Evolutionary conservation across 306 rosid genomes (phyloP), one percentile per base, ranked within the genome.

Genomic region (Parietaria judaica): DNA sequence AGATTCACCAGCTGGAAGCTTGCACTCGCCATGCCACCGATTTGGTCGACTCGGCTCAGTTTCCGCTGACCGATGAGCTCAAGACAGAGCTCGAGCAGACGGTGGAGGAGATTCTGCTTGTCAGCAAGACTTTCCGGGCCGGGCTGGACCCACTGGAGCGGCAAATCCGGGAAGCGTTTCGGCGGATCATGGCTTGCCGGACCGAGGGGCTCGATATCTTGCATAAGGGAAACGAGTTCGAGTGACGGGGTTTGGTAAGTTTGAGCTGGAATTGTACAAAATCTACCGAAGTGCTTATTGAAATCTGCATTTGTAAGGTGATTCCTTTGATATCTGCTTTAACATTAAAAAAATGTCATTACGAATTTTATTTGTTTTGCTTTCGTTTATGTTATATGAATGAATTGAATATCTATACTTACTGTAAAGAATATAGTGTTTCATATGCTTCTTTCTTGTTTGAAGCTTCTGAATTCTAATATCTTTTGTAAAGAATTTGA

Each of bases 141-240:
- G 94, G 89, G 15, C 63, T 88, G 85, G 94, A 86, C 70, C 86
- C 83, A 0, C 23, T 92, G 81, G 94, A 92, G 76, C 85, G 85
- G 66, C 95, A 82, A 65, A 70, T 92, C 64, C 80, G 96, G 68
- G 96, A 88, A 36, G 83, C 75, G 14, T 92, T 92, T 74, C 82
- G 81, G 11, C 76, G 77, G 72, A 88, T 92, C 34, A 76, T 84
- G 81, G 51, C 69, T 45, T 83, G 95, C 78, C 74, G 96, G 78
- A 84, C 84, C 1, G 96, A 84, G 58, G 94, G 94, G 59, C 96
- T 83, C 6, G 95, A 91, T 65, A 74, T 71, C 65, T 74, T 85
- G 58, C 77, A 86, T 73, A 45, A 70, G n/a, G 70, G 82, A 68
- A 75, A 56, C 71, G 65, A 54, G 59, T 52, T 57, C 34, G 85